A percentile compares a stretch with the other conserved stretches of the same genome.
These are phyloP conservation scores for Cichorium intybus DNA, from an alignment of 140 eudicot species.

Conservation along the genomic window DNA sequence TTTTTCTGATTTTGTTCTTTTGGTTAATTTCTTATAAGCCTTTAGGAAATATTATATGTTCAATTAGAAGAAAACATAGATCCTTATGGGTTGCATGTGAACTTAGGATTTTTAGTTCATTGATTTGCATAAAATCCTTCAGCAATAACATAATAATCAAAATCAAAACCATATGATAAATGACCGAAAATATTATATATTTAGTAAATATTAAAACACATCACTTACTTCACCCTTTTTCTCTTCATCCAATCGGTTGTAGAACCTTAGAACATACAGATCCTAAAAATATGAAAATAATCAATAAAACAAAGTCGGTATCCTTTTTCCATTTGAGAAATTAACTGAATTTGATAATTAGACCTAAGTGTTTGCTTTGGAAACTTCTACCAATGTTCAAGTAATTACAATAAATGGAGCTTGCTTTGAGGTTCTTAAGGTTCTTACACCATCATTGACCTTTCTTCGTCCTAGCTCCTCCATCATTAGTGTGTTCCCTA, in stretches of 20 bases:
- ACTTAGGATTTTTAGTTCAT: too few relatives aligned
- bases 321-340: constrained; percentile 1
- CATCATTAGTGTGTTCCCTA: constrained; percentile 80
- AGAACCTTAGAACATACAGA: constrained; percentile 77
- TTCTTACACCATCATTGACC: constrained; percentile 73
- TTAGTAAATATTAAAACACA: not conserved
- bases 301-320: constrained; percentile 3
- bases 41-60: too few relatives aligned
- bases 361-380: constrained; percentile 3
- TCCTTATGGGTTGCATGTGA: too few relatives aligned
- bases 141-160: constrained; percentile 31
- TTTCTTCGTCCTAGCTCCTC: constrained; percentile 78
- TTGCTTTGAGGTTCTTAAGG: constrained; percentile 7
- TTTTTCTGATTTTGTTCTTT: too few relatives aligned
- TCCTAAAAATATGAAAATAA: constrained; percentile 48
- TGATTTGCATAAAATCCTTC: too few relatives aligned
- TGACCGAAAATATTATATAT: not conserved
- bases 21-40: too few relatives aligned
- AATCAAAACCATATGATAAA: not conserved
- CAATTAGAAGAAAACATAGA: too few relatives aligned
- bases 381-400: not conserved
- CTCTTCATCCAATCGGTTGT: constrained; percentile 85
- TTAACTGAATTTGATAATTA: not conserved
- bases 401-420: constrained; percentile 3
- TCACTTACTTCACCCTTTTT: constrained; percentile 94